Evolutionary conservation across 75 land plant genomes (phyloP), one percentile per base, ranked within the genome.

Genomic region (Picea sitchensis): DNA sequence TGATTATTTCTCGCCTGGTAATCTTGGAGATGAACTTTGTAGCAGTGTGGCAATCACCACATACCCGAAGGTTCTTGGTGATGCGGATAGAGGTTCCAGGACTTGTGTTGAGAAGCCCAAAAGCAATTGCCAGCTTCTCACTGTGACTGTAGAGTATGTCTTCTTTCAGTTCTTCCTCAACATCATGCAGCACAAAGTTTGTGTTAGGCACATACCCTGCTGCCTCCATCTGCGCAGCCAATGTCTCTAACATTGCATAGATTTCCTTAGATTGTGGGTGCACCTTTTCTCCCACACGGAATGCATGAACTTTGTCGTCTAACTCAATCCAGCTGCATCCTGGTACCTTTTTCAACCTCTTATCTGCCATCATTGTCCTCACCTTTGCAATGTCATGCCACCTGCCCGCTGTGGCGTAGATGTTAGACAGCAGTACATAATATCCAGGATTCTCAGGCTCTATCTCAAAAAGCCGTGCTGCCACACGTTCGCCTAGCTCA

Each of bases 91-190:
- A 73, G 54, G 73, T 75, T 41, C 85, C 85, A 23, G 65, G 58
- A 20, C 79, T 84, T 76, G 84, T 83, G 44, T 54, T 83, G 31
- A 83, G 59, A 47, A 84, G 69, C 44, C 78, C 86, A 77, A 61
- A 83, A 60, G 86, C 81, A 77, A 83, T 83, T 68, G 85, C 85
- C 34, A 83, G 51, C 80, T 76, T 83, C 71, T 84, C 85, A 58
- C 80, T 63, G 56, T 79, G 80, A n/a, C 79, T 63, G 65, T 36
- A 62, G 47, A 77, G 65, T 32, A 77, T 63, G 5, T 32, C 41
- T 77, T 77, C 79, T 31, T 77, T 77, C 14, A 60, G 41, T 63
- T 77, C 79, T 18, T 77, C 78, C 26, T 60, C 23, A 30, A 41
- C 20, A 30, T 58, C 47, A 60, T 77, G 79, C 15, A 77, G 9